phyloP scores from a whole-genome alignment of 2,329 filamentous ascomycete species.

The Colletotrichum plurivorum region DNA sequence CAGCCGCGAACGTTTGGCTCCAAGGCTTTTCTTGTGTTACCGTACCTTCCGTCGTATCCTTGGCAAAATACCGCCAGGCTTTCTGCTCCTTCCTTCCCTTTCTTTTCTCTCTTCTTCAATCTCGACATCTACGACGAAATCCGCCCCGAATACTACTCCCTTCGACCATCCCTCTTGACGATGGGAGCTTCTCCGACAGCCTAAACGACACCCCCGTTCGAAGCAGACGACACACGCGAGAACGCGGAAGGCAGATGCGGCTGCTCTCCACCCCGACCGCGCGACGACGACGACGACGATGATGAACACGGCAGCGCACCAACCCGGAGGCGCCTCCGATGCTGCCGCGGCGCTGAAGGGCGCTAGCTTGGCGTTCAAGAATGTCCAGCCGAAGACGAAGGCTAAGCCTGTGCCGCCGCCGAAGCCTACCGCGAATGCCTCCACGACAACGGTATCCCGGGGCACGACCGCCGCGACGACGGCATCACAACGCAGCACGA shows the following conservation, averaged over 20 bases:
- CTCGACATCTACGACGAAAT: not conserved
- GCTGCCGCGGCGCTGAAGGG: conserved; percentile 64
- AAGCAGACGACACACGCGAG: not conserved
- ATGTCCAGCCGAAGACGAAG: conserved; percentile 42
- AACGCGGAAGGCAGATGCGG: conserved; percentile 5
- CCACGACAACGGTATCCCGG: conserved; percentile 55
- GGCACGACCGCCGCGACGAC: conserved; percentile 39
- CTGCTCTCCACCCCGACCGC: not conserved
- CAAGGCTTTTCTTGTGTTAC: too few relatives aligned
- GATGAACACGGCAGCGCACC: conserved; percentile 37
- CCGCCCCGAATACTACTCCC: not conserved
- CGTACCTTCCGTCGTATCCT: too few relatives aligned
- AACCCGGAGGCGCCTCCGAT: conserved; percentile 48
- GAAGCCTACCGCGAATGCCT: conserved; percentile 45
- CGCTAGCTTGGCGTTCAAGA: conserved; percentile 69
- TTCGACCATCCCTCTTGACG: not conserved
- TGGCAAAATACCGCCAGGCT: not conserved
- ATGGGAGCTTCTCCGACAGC: conserved; percentile 13
- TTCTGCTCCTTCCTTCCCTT: not conserved
- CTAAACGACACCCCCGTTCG: conserved; percentile 5
- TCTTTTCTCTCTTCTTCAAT: not conserved
- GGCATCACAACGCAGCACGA: conserved; percentile 43
- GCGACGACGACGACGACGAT: conserved; percentile 19
- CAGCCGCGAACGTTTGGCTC: not conserved
- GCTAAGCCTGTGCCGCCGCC: conserved; percentile 38